phyloP scores from a whole-genome alignment of 2,329 filamentous ascomycete species.

The Phyllosticta citriasiana region DNA sequence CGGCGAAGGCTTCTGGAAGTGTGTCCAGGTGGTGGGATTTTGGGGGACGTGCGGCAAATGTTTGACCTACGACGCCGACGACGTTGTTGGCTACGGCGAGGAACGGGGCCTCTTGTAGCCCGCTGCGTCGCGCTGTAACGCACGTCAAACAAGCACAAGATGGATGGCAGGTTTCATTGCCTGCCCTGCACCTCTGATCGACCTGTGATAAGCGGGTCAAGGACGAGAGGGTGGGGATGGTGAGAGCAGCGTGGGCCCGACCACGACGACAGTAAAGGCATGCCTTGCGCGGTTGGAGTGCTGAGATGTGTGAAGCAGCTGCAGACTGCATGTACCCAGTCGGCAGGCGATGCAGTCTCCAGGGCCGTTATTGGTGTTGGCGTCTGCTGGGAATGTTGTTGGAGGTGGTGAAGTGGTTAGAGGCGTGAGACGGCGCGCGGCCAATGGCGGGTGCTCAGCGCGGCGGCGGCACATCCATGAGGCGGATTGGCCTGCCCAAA shows the following conservation, averaged over 20 bases:
- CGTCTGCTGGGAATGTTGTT: background rate
- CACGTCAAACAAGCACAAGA: conserved; percentile 7
- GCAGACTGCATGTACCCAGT: background rate
- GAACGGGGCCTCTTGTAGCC: conserved; percentile 6
- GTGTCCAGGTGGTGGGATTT: background rate
- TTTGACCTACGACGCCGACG: background rate
- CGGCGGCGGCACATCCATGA: background rate
- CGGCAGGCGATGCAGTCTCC: background rate
- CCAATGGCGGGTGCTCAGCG: background rate
- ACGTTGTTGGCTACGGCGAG: background rate
- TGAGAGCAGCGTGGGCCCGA: too few relatives aligned
- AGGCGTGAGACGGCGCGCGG: background rate
- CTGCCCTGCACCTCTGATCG: conserved; percentile 3
- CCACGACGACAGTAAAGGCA: background rate
- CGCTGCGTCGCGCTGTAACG: conserved; percentile 3
- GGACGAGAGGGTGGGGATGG: background rate
- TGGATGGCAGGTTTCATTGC: conserved; percentile 6
- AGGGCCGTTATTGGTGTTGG: background rate
- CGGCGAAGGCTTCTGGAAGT: background rate
- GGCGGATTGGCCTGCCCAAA: conserved; percentile 4
- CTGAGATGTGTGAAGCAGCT: background rate
- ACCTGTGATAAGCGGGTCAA: background rate
- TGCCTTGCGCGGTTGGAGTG: background rate
- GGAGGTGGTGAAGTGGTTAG: background rate
- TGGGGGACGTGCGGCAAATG: background rate